These are phyloP conservation scores for Myxozyma vanderwaltii DNA, from an alignment of 805 yeast species.

Conservation along the genomic window DNA sequence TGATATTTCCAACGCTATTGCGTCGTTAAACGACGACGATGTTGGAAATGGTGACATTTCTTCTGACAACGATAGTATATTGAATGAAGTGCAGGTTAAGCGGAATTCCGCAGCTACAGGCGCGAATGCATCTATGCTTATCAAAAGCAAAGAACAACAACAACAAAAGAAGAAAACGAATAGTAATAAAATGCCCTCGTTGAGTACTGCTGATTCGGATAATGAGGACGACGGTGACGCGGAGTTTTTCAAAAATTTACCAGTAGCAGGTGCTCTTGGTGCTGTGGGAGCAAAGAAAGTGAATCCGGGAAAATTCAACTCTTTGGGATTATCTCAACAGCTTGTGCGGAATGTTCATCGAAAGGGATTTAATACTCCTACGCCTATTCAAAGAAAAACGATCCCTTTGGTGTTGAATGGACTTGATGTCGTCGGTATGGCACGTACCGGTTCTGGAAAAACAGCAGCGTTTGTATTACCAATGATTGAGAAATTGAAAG, in stretches of 20 bases:
- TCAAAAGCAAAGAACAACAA: not conserved
- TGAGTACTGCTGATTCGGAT: constrained; percentile 8
- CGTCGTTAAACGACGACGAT: constrained; percentile 8
- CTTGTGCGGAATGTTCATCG: constrained; percentile 68
- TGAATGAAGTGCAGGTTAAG: constrained; percentile 1
- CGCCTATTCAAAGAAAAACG: constrained; percentile 96
- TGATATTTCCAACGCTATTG: constrained; percentile 28
- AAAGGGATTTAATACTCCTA: constrained; percentile 92
- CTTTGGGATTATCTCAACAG: constrained; percentile 65
- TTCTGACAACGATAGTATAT: constrained; percentile 15
- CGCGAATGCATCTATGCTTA: not conserved
- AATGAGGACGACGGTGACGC: constrained; percentile 49
- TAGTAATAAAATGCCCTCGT: constrained; percentile 31
- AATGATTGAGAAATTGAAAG: constrained; percentile 77
- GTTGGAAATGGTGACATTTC: constrained; percentile 9
- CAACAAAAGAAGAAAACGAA: constrained; percentile 32
- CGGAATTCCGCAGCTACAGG: not conserved
- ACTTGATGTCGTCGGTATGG: constrained; percentile 98
- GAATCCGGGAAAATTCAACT: constrained; percentile 56
- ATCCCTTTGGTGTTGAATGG: constrained; percentile 85
- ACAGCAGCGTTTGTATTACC: constrained; percentile 97
- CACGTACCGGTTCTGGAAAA: constrained; percentile 98
- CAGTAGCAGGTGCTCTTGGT: constrained; percentile 10
- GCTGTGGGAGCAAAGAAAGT: constrained; percentile 40
- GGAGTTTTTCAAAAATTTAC: constrained; percentile 42